phyloP scores from a whole-genome alignment of 305 asterid species.

The Rubia peregrina region DNA sequence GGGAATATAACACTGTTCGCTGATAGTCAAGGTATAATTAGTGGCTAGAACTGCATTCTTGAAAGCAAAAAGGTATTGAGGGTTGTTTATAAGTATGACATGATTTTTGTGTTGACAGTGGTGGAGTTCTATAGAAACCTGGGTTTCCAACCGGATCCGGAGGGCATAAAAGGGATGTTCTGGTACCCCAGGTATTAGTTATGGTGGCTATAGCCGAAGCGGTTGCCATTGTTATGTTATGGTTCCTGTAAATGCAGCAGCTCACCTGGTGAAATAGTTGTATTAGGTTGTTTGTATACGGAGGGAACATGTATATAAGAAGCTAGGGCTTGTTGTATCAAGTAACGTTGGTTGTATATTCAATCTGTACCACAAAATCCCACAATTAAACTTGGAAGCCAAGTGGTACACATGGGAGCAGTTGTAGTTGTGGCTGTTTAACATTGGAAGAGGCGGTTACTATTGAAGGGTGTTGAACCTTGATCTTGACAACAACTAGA shows the following conservation, averaged over 20 bases:
- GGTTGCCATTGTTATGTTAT: no score
- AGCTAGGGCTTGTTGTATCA: neutral
- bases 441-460: no score
- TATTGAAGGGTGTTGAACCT: no score
- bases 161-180: slow-evolving; percentile 98
- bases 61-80: neutral
- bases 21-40: slow-evolving; percentile 73
- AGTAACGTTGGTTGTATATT: neutral
- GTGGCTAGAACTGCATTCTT: slow-evolving; percentile 2
- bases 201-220: neutral
- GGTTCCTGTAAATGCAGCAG: no score
- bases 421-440: no score
- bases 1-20: slow-evolving; percentile 91
- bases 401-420: no score
- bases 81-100: neutral
- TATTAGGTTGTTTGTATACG: neutral
- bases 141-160: slow-evolving; percentile 91
- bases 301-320: neutral
- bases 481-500: no score
- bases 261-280: neutral
- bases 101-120: slow-evolving; percentile 46
- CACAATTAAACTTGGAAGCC: no score
- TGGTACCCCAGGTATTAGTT: slow-evolving; percentile 83
- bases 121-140: slow-evolving; percentile 82
- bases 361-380: no score